Evolutionary conservation across 305 asterid genomes (phyloP).

Genomic region (Solanum hybrid): DNA sequence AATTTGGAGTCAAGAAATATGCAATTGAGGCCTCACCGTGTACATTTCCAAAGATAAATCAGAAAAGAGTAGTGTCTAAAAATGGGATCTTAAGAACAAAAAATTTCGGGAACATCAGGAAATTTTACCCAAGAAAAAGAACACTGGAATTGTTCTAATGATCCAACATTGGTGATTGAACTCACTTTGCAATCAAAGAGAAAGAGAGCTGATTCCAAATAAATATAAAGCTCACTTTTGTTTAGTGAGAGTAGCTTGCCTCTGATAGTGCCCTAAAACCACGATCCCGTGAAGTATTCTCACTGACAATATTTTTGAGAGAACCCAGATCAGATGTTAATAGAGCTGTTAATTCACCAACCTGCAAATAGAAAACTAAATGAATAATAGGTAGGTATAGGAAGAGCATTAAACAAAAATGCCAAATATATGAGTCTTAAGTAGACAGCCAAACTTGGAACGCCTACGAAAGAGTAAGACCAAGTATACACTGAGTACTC

Average conservation of each 20-base stretch:
- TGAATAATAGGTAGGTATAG: not conserved
- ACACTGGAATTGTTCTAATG: not conserved
- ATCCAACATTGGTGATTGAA: not conserved
- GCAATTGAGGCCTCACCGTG: not conserved
- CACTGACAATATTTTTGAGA: constrained; percentile 75
- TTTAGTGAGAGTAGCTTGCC: constrained; percentile 84
- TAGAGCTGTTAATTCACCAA: constrained; percentile 84
- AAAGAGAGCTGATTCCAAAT: constrained; percentile 14
- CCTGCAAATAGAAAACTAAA: constrained; percentile 37
- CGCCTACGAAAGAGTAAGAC: not conserved
- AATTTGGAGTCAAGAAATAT: not conserved
- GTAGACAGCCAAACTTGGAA: not conserved
- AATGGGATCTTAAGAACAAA: not conserved
- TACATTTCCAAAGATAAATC: not conserved
- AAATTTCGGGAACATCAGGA: not conserved
- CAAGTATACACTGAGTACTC: not conserved
- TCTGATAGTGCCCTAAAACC: constrained; percentile 95
- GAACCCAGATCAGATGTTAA: constrained; percentile 91
- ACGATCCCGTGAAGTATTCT: constrained; percentile 90
- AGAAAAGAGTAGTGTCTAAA: not conserved
- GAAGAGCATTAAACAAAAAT: not conserved
- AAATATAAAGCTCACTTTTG: constrained; percentile 60
- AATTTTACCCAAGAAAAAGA: not conserved
- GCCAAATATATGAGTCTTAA: not conserved
- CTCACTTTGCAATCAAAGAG: constrained; percentile 4